phyloP scores from a whole-genome alignment of 176 grass and related monocot genomes.

The Oryza punctata region DNA sequence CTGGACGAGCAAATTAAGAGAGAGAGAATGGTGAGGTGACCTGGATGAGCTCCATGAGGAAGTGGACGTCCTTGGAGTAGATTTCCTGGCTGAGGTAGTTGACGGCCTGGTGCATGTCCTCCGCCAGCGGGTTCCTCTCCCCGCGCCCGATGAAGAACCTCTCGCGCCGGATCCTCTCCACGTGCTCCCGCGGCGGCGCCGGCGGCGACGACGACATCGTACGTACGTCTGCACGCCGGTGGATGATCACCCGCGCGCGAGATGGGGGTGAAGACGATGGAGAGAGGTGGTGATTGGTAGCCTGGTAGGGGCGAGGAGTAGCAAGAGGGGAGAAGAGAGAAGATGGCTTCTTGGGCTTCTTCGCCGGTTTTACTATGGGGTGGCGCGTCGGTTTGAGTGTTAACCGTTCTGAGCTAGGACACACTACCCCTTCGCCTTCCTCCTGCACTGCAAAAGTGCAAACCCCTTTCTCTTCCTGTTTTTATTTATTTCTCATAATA shows the following conservation, averaged over 20 bases:
- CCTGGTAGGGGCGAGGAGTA: too few species aligned
- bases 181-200: slow-evolving; percentile 45
- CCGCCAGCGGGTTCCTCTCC: slow-evolving; percentile 67
- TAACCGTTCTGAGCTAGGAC: too few species aligned
- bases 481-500: too few species aligned
- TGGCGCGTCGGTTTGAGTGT: not conserved
- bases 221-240: too few species aligned
- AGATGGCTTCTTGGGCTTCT: not conserved
- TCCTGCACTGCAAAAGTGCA: too few species aligned
- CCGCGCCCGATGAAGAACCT: slow-evolving; percentile 65
- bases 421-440: too few species aligned
- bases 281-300: too few species aligned
- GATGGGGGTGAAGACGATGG: too few species aligned
- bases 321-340: too few species aligned
- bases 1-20: too few species aligned
- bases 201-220: not conserved
- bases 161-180: slow-evolving; percentile 59
- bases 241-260: too few species aligned
- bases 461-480: too few species aligned
- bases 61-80: slow-evolving; percentile 88
- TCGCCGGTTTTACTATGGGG: not conserved
- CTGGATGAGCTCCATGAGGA: slow-evolving; percentile 91
- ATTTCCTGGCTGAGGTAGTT: slow-evolving; percentile 67
- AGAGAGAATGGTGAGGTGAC: not conserved
- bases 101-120: slow-evolving; percentile 76